These are phyloP conservation scores for Pythium coloratum DNA, from an alignment of 352 stramenopile species.

Conservation along the genomic window DNA sequence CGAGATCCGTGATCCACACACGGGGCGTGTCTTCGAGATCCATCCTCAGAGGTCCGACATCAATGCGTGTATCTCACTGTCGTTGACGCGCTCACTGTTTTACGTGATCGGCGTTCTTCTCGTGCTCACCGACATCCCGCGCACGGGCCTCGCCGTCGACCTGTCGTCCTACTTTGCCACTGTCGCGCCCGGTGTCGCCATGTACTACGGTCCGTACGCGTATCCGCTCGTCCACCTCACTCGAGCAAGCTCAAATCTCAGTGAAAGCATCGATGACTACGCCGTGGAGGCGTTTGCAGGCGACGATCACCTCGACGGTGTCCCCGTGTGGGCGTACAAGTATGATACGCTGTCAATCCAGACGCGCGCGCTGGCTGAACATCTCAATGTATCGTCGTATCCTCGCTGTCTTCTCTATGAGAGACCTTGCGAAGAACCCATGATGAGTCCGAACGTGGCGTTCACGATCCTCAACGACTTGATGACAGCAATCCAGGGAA, in stretches of 20 bases:
- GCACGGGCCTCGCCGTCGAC: conserved; percentile 38
- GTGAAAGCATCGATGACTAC: background rate
- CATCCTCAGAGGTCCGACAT: conserved; percentile 6
- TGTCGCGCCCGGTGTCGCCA: conserved; percentile 29
- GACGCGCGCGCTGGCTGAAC: conserved; percentile 11
- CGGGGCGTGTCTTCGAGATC: background rate
- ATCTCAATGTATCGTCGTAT: conserved; percentile 21
- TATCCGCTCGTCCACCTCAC: conserved; percentile 42
- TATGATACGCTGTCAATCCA: conserved; percentile 25
- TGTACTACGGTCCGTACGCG: conserved; percentile 48
- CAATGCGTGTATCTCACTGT: conserved; percentile 4
- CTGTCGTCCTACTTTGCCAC: conserved; percentile 30
- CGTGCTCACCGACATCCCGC: conserved; percentile 23
- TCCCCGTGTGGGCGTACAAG: conserved; percentile 26
- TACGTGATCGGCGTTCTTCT: conserved; percentile 6
- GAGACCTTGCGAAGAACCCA: conserved; percentile 1
- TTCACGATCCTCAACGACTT: conserved; percentile 46
- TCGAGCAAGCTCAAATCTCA: background rate
- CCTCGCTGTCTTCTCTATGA: conserved; percentile 35
- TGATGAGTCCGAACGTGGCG: conserved; percentile 24
- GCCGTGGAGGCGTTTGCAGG: background rate
- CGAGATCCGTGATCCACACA: background rate
- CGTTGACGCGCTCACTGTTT: background rate
- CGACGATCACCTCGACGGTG: background rate
- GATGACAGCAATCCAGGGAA: conserved; percentile 13